Percentiles rank a stretch among this genome's conserved stretches.
These are phyloP conservation scores for Cutaneotrichosporon cyanovorans DNA, from an alignment of 1,284 basidiomycete genomes.

Conservation along the genomic window DNA sequence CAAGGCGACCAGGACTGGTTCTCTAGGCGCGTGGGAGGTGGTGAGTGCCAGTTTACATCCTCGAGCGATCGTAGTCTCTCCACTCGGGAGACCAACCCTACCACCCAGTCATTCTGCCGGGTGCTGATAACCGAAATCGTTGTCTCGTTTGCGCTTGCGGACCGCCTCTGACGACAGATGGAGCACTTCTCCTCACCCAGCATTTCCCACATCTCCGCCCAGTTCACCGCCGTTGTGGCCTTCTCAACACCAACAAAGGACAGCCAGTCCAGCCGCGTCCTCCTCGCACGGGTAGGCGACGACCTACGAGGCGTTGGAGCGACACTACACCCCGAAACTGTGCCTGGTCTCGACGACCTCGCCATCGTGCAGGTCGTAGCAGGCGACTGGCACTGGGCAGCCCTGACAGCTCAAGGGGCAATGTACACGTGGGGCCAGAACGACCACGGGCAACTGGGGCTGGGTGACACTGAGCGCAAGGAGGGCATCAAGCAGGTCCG, in stretches of 20 bases:
- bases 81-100: too few species aligned
- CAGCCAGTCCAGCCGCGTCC: slow-evolving; percentile 39
- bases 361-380: slow-evolving; percentile 72
- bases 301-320: background rate
- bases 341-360: slow-evolving; percentile 63
- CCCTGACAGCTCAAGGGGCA: slow-evolving; percentile 67
- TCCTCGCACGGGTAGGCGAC: slow-evolving; percentile 32
- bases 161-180: slow-evolving; percentile 25
- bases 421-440: slow-evolving; percentile 78
- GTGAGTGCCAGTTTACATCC: too few species aligned
- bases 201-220: slow-evolving; percentile 65
- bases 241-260: slow-evolving; percentile 65
- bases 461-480: slow-evolving; percentile 44
- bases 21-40: slow-evolving; percentile 45
- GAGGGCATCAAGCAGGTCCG: too few species aligned
- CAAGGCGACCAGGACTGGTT: background rate
- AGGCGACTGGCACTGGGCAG: slow-evolving; percentile 83
- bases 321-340: slow-evolving; percentile 50
- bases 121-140: too few species aligned
- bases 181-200: slow-evolving; percentile 33
- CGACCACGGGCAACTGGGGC: slow-evolving; percentile 68
- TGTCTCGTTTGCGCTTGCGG: too few species aligned
- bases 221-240: slow-evolving; percentile 68
- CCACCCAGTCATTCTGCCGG: too few species aligned
- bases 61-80: too few species aligned